phyloP scores from a whole-genome alignment of 1,284 basidiomycete species.

The Puccinia sorghi region DNA sequence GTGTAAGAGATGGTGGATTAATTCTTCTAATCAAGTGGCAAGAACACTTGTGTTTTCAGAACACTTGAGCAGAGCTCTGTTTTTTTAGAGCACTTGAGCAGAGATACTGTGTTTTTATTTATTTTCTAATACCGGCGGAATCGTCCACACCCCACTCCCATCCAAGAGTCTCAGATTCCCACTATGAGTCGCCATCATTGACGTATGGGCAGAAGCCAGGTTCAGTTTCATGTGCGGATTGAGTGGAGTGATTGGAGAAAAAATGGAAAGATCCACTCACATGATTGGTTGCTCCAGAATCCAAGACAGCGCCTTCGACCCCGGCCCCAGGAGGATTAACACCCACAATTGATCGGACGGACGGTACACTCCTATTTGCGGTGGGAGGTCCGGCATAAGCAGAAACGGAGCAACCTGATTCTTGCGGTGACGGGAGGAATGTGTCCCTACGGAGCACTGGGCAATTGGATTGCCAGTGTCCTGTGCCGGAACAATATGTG shows the following conservation, averaged over 20 bases:
- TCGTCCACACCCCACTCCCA: neutral
- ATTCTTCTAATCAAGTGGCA: too few relatives aligned
- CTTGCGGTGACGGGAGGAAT: neutral
- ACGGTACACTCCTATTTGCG: neutral
- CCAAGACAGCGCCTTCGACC: constrained; percentile 8
- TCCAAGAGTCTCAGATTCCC: neutral
- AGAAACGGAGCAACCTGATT: constrained; percentile 3
- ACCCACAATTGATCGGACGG: neutral
- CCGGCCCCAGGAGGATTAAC: neutral
- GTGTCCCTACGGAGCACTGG: too few relatives aligned
- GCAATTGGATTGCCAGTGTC: neutral
- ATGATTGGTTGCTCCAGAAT: too few relatives aligned
- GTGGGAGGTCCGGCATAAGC: neutral
- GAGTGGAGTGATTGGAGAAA: neutral
- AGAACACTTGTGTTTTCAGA: too few relatives aligned
- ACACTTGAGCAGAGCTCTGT: too few relatives aligned
- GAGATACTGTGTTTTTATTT: too few relatives aligned
- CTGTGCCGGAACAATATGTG: neutral
- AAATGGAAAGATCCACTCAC: too few relatives aligned
- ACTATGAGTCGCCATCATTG: constrained; percentile 15
- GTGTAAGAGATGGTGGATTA: too few relatives aligned
- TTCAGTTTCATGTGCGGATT: neutral
- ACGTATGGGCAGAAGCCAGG: neutral
- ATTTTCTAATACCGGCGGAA: neutral
- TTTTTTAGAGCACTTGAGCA: too few relatives aligned